Evolutionary conservation across 805 yeast species (phyloP), one percentile per base, ranked within the genome.

Genomic region (Suhomyces pyralidae): DNA sequence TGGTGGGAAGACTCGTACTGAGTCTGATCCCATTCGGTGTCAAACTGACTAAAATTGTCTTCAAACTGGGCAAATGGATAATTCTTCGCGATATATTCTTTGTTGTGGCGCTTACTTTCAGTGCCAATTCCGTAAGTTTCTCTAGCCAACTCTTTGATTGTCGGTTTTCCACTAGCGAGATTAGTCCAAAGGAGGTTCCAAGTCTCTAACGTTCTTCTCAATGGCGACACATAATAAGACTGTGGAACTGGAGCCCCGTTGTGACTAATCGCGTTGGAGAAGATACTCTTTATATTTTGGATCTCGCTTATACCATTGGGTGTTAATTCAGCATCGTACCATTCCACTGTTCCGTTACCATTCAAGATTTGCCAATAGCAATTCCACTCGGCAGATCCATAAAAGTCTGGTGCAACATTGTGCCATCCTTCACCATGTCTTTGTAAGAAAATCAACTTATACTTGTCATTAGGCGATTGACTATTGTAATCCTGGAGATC

Each of bases 351-450:
- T 15, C 57, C 61, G 22, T 61, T 63, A 20, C 60, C 54, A 44
- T 62, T 57, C 45, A 58, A 51, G 19, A 51, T 53, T 51, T 65
- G 67, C 66, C 68, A 66, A 43, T 54, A 55, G 50, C 75, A 70
- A 17, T 24, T 40, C 73, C 72, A 69, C 5, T 64, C 62, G 3
- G 38, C 34, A 2, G 15, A 15, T n/a, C 50, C 28, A 45, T 59
- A 65, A 15, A 50, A 17, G 5, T 20, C 7, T 2, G 62, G 61
- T 0, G 66, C 71, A 22, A 65, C 54, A 49, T 69, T 69, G 51
- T 70, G 75, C 50, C 53, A 65, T 8, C 71, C 74, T 57, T 69
- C 69, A 9, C 72, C 72, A 52, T 70, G 75, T 51, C 75, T 57
- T 36, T 65, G 70, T 7, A 70, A 48, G 40, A 65, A 68, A 17